These are phyloP conservation scores for Ophiostoma perfectum DNA, from an alignment of 2,329 filamentous ascomycete species.

Conservation along the genomic window DNA sequence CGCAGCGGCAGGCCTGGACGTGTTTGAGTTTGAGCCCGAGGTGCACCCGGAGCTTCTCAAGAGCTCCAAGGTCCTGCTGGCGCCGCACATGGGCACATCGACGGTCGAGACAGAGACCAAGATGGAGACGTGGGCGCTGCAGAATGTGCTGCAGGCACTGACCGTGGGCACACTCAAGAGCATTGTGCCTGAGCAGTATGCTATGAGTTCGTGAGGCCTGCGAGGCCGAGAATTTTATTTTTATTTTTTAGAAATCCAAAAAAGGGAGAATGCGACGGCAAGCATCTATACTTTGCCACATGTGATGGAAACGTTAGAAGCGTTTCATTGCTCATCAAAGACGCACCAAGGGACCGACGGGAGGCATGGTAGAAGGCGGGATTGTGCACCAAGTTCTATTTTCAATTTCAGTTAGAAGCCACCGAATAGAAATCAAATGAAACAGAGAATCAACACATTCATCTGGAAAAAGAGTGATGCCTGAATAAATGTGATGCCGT, in stretches of 20 bases:
- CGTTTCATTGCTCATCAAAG: no score
- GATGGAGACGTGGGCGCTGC: constrained; percentile 26
- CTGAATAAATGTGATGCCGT: no score
- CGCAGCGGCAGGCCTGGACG: constrained; percentile 45
- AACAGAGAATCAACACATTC: no score
- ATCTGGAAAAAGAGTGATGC: no score
- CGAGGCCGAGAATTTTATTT: background rate
- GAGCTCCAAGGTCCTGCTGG: constrained; percentile 66
- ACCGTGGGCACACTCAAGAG: constrained; percentile 20
- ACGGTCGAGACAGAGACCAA: constrained; percentile 54
- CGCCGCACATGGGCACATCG: constrained; percentile 85
- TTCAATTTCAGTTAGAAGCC: no score
- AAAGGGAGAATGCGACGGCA: background rate
- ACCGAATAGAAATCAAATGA: no score
- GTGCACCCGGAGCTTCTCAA: constrained; percentile 66
- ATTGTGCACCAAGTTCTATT: no score
- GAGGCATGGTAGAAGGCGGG: no score
- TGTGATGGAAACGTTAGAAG: no score
- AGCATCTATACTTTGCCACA: background rate
- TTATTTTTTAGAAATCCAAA: background rate
- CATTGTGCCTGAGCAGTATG: constrained; percentile 26
- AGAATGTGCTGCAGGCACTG: constrained; percentile 29
- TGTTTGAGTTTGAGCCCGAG: constrained; percentile 50
- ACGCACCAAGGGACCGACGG: no score
- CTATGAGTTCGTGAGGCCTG: background rate